Conservation (phyloP, 768 basidiomycete genomes). For the Xerocomellus chrysenteron region DNA sequence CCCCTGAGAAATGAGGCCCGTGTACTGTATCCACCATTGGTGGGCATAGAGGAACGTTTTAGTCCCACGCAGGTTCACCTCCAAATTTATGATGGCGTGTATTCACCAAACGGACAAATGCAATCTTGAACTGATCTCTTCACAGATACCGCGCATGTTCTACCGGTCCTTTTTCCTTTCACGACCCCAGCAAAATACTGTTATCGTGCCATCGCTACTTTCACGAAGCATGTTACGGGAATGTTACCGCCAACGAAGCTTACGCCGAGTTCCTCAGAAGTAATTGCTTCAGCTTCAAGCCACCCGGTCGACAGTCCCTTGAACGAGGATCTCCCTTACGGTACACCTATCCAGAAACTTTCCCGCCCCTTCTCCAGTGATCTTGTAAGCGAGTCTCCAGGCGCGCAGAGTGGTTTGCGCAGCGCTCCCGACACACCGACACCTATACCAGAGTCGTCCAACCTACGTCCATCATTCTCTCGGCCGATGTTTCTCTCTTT, state of each 20-base stretch:
- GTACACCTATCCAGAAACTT: background rate
- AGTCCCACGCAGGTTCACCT: conserved; percentile 83
- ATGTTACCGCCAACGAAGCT: conserved; percentile 26
- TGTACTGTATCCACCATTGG: conserved; percentile 54
- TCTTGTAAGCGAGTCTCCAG: background rate
- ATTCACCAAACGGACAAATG: conserved; percentile 20
- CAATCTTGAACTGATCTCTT: conserved; percentile 5
- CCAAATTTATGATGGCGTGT: conserved; percentile 83
- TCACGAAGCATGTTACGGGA: conserved; percentile 65
- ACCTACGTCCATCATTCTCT: conserved; percentile 8
- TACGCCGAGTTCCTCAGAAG: conserved; percentile 11
- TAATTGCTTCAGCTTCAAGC: background rate
- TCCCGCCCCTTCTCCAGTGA: conserved; percentile 1
- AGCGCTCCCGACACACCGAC: background rate
- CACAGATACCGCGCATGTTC: conserved; percentile 66
- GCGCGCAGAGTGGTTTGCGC: background rate
- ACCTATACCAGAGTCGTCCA: background rate
- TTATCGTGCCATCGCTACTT: conserved; percentile 72
- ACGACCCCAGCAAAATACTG: conserved; percentile 79
- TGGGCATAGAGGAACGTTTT: conserved; percentile 51
- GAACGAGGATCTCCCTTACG: background rate
- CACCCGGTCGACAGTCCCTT: conserved; percentile 1
- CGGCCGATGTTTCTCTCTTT: conserved; percentile 14
- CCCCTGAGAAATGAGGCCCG: conserved; percentile 45
- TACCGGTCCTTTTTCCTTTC: conserved; percentile 74